Conservation (phyloP, 306 rosid genomes). For the Elaeagnus macrophylla region DNA sequence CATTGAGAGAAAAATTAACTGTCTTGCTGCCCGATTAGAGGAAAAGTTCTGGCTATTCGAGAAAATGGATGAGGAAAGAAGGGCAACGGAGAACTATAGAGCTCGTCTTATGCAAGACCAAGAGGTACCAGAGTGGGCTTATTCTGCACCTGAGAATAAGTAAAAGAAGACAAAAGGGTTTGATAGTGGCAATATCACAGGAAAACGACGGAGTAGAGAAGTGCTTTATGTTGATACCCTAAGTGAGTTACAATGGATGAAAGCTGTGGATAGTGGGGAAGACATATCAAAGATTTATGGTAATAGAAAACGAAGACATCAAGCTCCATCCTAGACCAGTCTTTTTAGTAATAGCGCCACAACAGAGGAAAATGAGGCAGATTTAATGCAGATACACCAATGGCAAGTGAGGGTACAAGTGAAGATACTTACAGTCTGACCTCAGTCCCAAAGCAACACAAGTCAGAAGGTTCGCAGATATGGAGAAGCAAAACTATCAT, state of each 20-base stretch:
- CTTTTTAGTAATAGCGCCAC: slow-evolving; percentile 28
- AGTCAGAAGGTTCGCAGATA: slow-evolving; percentile 36
- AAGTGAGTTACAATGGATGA: slow-evolving; percentile 87
- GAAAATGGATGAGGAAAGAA: slow-evolving; percentile 96
- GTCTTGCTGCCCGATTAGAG: slow-evolving; percentile 93
- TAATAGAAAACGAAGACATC: slow-evolving; percentile 51
- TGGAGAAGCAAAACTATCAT: slow-evolving; percentile 37
- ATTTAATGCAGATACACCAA: slow-evolving; percentile 30
- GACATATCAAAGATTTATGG: slow-evolving; percentile 45
- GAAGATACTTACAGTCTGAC: slow-evolving; percentile 44
- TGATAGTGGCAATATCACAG: slow-evolving; percentile 29
- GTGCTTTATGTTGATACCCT: slow-evolving; percentile 77
- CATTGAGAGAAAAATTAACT: slow-evolving; percentile 98
- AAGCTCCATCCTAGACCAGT: slow-evolving; percentile 36
- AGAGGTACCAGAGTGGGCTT: slow-evolving; percentile 98
- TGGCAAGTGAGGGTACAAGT: slow-evolving; percentile 42
- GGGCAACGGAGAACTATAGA: slow-evolving; percentile 87
- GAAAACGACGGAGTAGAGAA: slow-evolving; percentile 85
- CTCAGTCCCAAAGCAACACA: slow-evolving; percentile 49
- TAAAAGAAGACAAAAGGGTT: slow-evolving; percentile 42
- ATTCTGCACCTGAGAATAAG: slow-evolving; percentile 45
- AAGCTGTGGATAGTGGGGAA: slow-evolving; percentile 88
- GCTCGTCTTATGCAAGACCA: slow-evolving; percentile 94
- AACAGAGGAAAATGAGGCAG: slow-evolving; percentile 39
- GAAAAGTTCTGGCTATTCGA: slow-evolving; percentile 95